phyloP scores from a whole-genome alignment of 345 rosid genomes.

The Murraya koenigii region DNA sequence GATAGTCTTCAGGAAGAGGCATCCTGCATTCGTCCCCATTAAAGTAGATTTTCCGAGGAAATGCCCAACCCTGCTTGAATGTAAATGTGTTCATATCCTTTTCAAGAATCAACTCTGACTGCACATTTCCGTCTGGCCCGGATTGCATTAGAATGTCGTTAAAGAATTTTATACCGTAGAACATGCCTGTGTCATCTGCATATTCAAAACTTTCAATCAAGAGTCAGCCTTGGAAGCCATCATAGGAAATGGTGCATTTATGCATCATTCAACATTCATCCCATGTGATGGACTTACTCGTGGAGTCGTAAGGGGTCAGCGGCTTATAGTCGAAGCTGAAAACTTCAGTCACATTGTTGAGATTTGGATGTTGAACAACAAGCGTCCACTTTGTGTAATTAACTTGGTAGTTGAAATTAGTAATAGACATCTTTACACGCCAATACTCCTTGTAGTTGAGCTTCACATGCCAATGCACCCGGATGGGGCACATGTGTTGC shows the following conservation, averaged over 20 bases:
- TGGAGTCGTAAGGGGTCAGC: constrained; percentile 13
- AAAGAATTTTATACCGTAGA: constrained; percentile 31
- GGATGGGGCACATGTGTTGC: constrained; percentile 27
- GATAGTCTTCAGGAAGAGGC: constrained; percentile 35
- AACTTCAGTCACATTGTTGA: constrained; percentile 24
- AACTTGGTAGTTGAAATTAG: constrained; percentile 25
- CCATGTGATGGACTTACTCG: constrained; percentile 10
- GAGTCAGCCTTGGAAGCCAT: not conserved
- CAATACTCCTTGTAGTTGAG: constrained; percentile 34
- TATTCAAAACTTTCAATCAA: not conserved
- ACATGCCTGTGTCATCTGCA: constrained; percentile 47
- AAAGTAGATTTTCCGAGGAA: constrained; percentile 35
- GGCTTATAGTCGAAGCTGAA: constrained; percentile 28
- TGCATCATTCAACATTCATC: not conserved
- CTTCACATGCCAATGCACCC: constrained; percentile 38
- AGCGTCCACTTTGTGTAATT: constrained; percentile 38
- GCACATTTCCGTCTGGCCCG: constrained; percentile 38
- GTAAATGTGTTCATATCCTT: constrained; percentile 31
- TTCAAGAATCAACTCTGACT: constrained; percentile 32
- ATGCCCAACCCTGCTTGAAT: constrained; percentile 40
- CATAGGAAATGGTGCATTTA: not conserved
- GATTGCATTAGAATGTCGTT: constrained; percentile 34
- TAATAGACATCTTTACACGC: constrained; percentile 32
- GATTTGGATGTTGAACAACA: constrained; percentile 37
- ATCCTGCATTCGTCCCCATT: constrained; percentile 38